Evolutionary conservation across 495 filamentous ascomycete species (phyloP), one percentile per base, ranked within the genome.

Genomic region (Glarea lozoyensis): DNA sequence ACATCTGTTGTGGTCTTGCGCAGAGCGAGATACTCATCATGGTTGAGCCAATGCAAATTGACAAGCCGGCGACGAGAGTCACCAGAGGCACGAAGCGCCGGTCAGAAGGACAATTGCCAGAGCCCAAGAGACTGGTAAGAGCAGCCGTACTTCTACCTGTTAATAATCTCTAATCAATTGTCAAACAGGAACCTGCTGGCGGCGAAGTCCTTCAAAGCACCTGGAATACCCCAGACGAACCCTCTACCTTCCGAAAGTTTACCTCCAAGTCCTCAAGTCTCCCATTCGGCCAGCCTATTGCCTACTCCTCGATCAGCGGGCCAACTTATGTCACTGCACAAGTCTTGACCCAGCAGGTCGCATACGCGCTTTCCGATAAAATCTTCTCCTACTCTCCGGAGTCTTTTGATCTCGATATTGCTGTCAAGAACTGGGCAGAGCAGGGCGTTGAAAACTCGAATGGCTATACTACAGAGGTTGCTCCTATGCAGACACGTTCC

Each of bases 301-400:
- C 69, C 13, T 63, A 82, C 25, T 60, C 80, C 34, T 78, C 82
- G 57, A 82, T 98, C 61, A 77, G 71, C 37, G 93, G 92, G 33
- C 86, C 87, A 39, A 88, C 84, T 27, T 98, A 98, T 71, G 70
- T 84, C 30, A 95, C 89, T 23, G 81, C 87, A 33, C 93, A 97
- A 64, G 77, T 82, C 16, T 72, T 98, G 42, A 82, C 96, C 45
- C 93, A 98, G 66, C 92, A 98, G 64, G 88, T 94, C 44, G 84
- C 92, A 39, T 97, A 94, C 62, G 68, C 82, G 38, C 73, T 98
- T 45, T 94, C 87, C 44, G 88, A 96, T 69, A 93, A 92, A 68
- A 78, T 97, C 61, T 98, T 94, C 67, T 84, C 88, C 25, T 96
- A 94, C 67, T 96, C 93, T 12, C 88, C 89, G 7, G 84, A 94